These are phyloP conservation scores for Vitis cinerea DNA, from an alignment of 164 flowering plant species.

Conservation along the genomic window DNA sequence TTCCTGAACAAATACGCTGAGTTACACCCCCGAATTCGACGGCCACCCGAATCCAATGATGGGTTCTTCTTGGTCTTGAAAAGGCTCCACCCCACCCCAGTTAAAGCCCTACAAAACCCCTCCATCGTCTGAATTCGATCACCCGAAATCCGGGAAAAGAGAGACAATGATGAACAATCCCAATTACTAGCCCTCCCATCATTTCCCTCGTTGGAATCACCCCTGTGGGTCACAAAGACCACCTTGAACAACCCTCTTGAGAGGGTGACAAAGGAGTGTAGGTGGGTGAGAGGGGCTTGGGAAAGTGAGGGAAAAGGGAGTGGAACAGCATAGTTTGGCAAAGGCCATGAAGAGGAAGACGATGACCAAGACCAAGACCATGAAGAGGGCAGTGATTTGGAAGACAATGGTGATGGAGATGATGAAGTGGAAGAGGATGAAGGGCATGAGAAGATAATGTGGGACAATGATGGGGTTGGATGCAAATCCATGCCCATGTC, in stretches of 20 bases:
- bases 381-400: conserved; percentile 11
- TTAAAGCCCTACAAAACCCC: conserved; percentile 40
- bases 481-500: conserved; percentile 65
- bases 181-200: conserved; percentile 30
- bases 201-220: background rate
- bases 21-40: conserved; percentile 2
- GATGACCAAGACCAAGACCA: conserved; percentile 15
- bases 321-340: conserved; percentile 36
- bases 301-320: conserved; percentile 60
- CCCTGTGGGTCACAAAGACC: conserved; percentile 20
- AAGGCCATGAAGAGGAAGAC: conserved; percentile 22
- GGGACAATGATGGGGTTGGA: conserved; percentile 67
- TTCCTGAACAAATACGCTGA: conserved; percentile 54
- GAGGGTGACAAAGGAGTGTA: conserved; percentile 45
- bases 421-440: conserved; percentile 20
- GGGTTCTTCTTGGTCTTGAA: conserved; percentile 40
- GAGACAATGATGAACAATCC: conserved; percentile 46
- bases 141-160: conserved; percentile 36
- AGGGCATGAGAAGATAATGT: conserved; percentile 61
- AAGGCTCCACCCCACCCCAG: conserved; percentile 64
- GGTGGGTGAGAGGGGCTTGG: conserved; percentile 38
- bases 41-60: conserved; percentile 13
- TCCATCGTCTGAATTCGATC: conserved; percentile 47
- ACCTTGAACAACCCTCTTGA: conserved; percentile 61
- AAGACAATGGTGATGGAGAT: conserved; percentile 16